phyloP scores from a whole-genome alignment of 768 basidiomycete species.

The Suillus brevipes region DNA sequence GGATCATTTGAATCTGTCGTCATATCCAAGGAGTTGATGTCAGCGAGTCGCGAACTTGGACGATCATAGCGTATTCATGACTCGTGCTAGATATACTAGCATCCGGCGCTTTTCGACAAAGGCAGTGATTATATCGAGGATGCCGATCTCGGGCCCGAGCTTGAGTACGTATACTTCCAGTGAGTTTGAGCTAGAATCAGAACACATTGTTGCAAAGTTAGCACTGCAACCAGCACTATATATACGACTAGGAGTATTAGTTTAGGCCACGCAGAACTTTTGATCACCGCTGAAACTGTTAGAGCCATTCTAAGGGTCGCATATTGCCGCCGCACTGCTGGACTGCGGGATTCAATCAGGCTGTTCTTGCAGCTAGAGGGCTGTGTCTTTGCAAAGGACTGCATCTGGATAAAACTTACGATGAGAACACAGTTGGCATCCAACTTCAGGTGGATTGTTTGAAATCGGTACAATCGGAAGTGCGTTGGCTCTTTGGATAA shows the following conservation, averaged over 20 bases:
- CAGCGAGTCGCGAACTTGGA: not conserved
- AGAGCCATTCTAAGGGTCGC: not conserved
- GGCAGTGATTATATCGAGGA: not conserved
- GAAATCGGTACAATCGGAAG: not conserved
- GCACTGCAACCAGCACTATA: too few relatives aligned
- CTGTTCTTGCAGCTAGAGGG: too few relatives aligned
- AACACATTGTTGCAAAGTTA: too few relatives aligned
- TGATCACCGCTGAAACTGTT: not conserved
- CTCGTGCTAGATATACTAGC: too few relatives aligned
- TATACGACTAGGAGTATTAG: too few relatives aligned
- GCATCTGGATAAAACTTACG: not conserved
- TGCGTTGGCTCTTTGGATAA: not conserved
- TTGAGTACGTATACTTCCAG: too few relatives aligned
- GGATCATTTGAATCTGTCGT: not conserved
- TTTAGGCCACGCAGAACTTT: too few relatives aligned
- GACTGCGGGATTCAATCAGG: not conserved
- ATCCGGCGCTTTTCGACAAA: not conserved
- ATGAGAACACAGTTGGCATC: not conserved
- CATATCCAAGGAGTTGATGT: not conserved
- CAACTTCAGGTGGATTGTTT: not conserved
- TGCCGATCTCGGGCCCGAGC: not conserved
- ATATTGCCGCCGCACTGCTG: not conserved
- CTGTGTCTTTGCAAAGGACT: not conserved
- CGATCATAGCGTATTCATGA: not conserved
- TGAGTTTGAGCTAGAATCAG: too few relatives aligned